Percentiles rank a stretch among this genome's conserved stretches.
phyloP scores from a whole-genome alignment of 1,284 basidiomycete species.

The Ceratobasidium sp. region DNA sequence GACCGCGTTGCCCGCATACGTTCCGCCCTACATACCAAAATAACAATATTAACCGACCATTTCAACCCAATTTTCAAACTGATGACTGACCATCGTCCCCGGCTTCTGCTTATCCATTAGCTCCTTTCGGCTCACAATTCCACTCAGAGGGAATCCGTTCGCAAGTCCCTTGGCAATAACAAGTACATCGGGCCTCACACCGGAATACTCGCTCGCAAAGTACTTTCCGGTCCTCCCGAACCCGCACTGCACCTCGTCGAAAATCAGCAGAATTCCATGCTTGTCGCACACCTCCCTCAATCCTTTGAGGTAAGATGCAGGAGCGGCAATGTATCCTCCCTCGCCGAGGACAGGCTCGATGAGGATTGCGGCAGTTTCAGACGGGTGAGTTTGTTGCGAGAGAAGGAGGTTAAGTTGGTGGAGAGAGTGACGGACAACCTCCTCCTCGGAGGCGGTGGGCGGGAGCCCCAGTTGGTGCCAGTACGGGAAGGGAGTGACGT shows the following conservation, averaged over 20 bases:
- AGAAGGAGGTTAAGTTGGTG: slow-evolving; percentile 88
- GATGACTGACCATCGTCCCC: slow-evolving; percentile 73
- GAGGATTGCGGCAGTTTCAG: slow-evolving; percentile 91
- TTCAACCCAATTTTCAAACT: background rate
- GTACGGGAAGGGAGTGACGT: slow-evolving; percentile 87
- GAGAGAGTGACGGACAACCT: slow-evolving; percentile 74
- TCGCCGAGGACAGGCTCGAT: slow-evolving; percentile 94
- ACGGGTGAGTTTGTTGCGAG: slow-evolving; percentile 83
- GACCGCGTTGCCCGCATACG: slow-evolving; percentile 90
- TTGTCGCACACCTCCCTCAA: slow-evolving; percentile 87
- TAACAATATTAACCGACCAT: slow-evolving; percentile 32
- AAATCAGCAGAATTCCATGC: slow-evolving; percentile 82
- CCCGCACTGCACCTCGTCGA: slow-evolving; percentile 92
- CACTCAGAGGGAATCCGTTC: slow-evolving; percentile 94
- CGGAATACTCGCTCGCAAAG: slow-evolving; percentile 82
- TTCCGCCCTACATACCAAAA: slow-evolving; percentile 71
- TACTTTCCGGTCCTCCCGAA: slow-evolving; percentile 90
- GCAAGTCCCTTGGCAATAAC: slow-evolving; percentile 94
- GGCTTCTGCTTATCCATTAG: slow-evolving; percentile 82
- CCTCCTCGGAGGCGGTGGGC: slow-evolving; percentile 68
- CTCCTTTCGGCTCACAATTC: slow-evolving; percentile 83
- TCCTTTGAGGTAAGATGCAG: slow-evolving; percentile 80
- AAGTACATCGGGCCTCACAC: slow-evolving; percentile 88
- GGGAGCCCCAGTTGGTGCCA: slow-evolving; percentile 87
- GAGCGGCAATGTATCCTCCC: slow-evolving; percentile 93